A percentile compares a stretch with the other conserved stretches of the same genome.
phyloP scores from a whole-genome alignment of 116 monocot species.

The Zostera marina region DNA sequence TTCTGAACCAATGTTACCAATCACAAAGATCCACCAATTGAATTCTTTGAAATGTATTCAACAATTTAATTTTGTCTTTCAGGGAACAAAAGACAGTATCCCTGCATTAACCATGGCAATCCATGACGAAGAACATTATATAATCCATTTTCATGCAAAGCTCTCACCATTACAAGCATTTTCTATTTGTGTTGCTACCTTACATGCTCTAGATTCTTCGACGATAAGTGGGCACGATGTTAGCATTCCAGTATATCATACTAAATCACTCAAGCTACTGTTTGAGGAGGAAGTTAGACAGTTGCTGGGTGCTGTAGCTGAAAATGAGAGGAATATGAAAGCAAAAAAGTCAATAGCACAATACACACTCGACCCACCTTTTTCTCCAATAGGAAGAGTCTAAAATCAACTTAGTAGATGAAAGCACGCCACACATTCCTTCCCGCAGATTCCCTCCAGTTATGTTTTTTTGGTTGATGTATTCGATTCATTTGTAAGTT shows the following conservation, averaged over 20 bases:
- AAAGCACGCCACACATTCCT: too few relatives aligned
- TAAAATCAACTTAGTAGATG: not conserved
- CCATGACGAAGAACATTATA: constrained; percentile 41
- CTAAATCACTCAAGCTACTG: constrained; percentile 45
- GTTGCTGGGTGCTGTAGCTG: constrained; percentile 34
- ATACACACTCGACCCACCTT: constrained; percentile 37
- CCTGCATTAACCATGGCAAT: constrained; percentile 41
- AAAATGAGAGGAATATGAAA: constrained; percentile 36
- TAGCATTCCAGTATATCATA: constrained; percentile 24
- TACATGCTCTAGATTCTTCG: constrained; percentile 30
- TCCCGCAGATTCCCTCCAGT: too few relatives aligned
- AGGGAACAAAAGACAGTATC: constrained; percentile 63
- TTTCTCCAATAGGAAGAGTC: constrained; percentile 61
- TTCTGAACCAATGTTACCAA: not conserved
- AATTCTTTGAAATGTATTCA: not conserved
- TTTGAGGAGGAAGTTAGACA: constrained; percentile 64
- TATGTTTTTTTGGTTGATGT: too few relatives aligned
- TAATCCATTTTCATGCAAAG: constrained; percentile 67
- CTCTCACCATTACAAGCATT: constrained; percentile 73
- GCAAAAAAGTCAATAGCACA: constrained; percentile 18
- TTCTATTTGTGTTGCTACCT: constrained; percentile 59
- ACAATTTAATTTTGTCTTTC: not conserved
- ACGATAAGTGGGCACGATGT: constrained; percentile 17
- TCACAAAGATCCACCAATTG: too few relatives aligned
- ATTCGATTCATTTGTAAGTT: constrained; percentile 15